These are phyloP conservation scores for Tylopilus vinaceipallidus DNA, from an alignment of 768 basidiomycete genomes.

Conservation along the genomic window DNA sequence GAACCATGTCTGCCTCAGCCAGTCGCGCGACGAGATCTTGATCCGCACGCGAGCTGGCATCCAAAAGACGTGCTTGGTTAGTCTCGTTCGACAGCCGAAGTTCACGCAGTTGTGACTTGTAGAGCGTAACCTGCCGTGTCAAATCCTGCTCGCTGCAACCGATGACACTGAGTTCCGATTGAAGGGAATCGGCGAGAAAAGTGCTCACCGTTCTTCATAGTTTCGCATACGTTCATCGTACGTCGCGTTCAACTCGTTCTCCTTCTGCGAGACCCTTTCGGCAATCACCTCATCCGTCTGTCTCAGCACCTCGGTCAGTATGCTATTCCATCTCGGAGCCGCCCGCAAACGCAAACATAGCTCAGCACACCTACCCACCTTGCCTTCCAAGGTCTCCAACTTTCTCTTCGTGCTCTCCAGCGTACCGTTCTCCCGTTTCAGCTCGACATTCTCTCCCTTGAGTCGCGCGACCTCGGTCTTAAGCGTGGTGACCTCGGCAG, in stretches of 20 bases:
- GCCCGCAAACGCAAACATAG: neutral
- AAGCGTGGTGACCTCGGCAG: slow-evolving; percentile 71
- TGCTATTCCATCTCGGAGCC: neutral
- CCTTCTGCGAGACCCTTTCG: slow-evolving; percentile 87
- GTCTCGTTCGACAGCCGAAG: slow-evolving; percentile 89
- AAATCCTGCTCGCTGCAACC: slow-evolving; percentile 81
- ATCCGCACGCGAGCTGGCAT: slow-evolving; percentile 91
- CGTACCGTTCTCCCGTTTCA: slow-evolving; percentile 67
- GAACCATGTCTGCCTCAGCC: slow-evolving; percentile 92
- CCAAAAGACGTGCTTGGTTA: slow-evolving; percentile 87
- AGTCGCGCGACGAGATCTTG: slow-evolving; percentile 89
- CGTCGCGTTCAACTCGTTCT: slow-evolving; percentile 94
- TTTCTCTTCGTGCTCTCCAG: slow-evolving; percentile 73
- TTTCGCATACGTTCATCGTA: slow-evolving; percentile 96
- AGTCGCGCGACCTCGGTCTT: slow-evolving; percentile 71
- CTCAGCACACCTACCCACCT: slow-evolving; percentile 44
- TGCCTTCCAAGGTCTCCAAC: slow-evolving; percentile 79
- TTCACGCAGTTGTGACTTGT: slow-evolving; percentile 86
- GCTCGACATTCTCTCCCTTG: slow-evolving; percentile 78
- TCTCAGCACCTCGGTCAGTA: slow-evolving; percentile 2
- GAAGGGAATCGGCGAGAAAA: neutral
- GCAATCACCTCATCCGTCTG: slow-evolving; percentile 95
- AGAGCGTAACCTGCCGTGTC: slow-evolving; percentile 85
- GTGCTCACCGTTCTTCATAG: slow-evolving; percentile 92
- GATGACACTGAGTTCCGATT: neutral